Percentiles rank a stretch among this genome's conserved stretches.
Conservation (phyloP, 1,284 basidiomycete genomes). For the Microbotryum silenes-acaulis region DNA sequence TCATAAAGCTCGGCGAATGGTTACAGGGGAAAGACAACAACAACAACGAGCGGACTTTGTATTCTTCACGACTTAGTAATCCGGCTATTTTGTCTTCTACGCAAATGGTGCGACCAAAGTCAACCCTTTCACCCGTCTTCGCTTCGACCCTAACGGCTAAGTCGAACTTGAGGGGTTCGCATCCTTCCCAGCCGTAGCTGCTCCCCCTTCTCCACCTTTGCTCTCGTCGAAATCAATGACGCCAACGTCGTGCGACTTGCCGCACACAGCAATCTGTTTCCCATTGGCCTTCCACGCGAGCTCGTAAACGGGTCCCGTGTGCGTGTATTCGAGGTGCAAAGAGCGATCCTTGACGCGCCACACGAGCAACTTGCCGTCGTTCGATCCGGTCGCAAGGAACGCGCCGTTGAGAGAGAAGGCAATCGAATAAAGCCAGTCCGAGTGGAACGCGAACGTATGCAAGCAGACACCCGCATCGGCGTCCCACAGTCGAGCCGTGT, state of each 20-base stretch:
- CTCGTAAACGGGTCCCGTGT: constrained; percentile 33
- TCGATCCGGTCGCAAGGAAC: constrained; percentile 34
- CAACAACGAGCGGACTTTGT: too few species aligned
- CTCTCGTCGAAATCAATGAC: constrained; percentile 25
- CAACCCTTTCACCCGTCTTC: too few species aligned
- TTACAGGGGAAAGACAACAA: too few species aligned
- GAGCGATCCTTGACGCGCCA: constrained; percentile 24
- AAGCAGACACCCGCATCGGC: constrained; percentile 62
- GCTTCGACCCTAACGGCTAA: too few species aligned
- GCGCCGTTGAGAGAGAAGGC: constrained; percentile 30
- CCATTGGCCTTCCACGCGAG: constrained; percentile 33
- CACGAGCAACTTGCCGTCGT: constrained; percentile 32
- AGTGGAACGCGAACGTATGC: constrained; percentile 49
- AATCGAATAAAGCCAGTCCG: constrained; percentile 34
- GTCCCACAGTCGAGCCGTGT: constrained; percentile 67
- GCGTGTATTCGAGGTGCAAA: constrained; percentile 26
- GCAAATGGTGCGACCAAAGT: too few species aligned
- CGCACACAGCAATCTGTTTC: constrained; percentile 33
- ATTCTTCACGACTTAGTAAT: too few species aligned
- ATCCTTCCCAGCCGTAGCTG: too few species aligned
- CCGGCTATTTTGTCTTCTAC: too few species aligned
- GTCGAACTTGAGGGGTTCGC: too few species aligned
- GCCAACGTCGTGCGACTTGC: constrained; percentile 25
- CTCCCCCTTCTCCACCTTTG: too few species aligned
- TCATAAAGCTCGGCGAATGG: too few species aligned